Evolutionary conservation across 129 eudicot genomes (phyloP), one percentile per base, ranked within the genome.

Genomic region (Flaveria ramosissima): DNA sequence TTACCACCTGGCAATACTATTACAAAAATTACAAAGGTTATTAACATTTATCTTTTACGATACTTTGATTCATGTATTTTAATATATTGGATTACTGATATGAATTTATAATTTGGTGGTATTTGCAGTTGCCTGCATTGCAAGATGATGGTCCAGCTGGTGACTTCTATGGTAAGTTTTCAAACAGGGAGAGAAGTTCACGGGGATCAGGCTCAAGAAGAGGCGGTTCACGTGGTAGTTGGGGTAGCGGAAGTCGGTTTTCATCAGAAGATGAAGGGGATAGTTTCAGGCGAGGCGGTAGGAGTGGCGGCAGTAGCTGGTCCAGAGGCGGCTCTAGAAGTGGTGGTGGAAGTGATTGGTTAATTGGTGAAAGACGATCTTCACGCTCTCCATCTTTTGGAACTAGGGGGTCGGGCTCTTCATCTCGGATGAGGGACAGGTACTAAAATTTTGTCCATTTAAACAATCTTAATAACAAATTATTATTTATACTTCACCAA

Each of bases 111-210:
- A 13, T 45, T 55, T 19, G 51, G 20, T 67, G 57, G 0, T 81
- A 15, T 76, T 71, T 81, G 83, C 90, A 91, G 98, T 80, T 94
- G 86, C 98, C 98, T 19, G 69, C 87, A 13, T 84, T 91, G 88
- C 98, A 89, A 89, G 97, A 94, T 73, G 97, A 91, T 78, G 98
- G 93, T 61, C 98, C 96, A 7, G 85, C 89, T 12, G 79, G 86
- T 24, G 98, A 94, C 80, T 85, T 71, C 64, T 94, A 94, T 62
- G 98, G 98, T 14, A 91, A 88, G 78, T 94, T 87, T 81, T 91
- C 93, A 7, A 86, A 82, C 86, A 67, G 87, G 61, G 91, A 84
- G 55, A 82, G 96, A 71, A 69, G 92, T 16, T 74, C 91, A 17
- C 87, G 87, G 55, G 92, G 98, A 62, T 87, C 82, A 73, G 93